Percentiles rank a stretch among this genome's conserved stretches.
phyloP scores from a whole-genome alignment of 179 eudicot genomes.

The Carnegiea gigantea region DNA sequence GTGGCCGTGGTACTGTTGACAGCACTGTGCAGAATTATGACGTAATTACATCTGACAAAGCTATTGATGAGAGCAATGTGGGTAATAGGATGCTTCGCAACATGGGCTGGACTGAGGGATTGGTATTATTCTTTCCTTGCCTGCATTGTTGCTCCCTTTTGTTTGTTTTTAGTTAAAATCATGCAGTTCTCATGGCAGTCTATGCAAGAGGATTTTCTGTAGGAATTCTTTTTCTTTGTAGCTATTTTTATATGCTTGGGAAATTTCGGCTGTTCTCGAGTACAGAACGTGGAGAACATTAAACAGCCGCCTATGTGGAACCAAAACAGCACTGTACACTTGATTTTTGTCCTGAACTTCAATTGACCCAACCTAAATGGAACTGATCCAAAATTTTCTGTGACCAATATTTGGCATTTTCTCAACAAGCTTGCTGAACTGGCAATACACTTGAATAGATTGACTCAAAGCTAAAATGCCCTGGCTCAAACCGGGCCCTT shows the following conservation, averaged over 20 bases:
- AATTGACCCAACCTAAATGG: background rate
- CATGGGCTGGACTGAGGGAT: slow-evolving; percentile 99
- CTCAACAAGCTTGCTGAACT: background rate
- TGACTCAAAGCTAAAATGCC: background rate
- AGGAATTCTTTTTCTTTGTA: background rate
- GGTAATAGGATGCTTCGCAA: slow-evolving; percentile 98
- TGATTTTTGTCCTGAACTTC: background rate
- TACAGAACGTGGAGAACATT: background rate
- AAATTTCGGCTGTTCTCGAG: background rate
- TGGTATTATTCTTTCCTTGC: slow-evolving; percentile 61
- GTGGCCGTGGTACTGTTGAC: slow-evolving; percentile 70
- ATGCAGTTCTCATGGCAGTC: background rate
- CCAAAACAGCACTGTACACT: background rate
- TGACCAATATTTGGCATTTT: background rate
- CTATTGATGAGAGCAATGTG: slow-evolving; percentile 93
- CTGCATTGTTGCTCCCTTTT: background rate
- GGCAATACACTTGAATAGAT: background rate
- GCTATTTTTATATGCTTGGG: background rate
- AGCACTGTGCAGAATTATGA: slow-evolving; percentile 59
- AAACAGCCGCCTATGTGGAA: background rate
- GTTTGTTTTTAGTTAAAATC: background rate
- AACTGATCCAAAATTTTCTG: background rate
- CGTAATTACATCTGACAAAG: slow-evolving; percentile 78
- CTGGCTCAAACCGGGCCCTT: background rate
- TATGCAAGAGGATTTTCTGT: background rate